Conservation (phyloP, 805 yeast species). For the Saccharomycopsis schoenii region DNA sequence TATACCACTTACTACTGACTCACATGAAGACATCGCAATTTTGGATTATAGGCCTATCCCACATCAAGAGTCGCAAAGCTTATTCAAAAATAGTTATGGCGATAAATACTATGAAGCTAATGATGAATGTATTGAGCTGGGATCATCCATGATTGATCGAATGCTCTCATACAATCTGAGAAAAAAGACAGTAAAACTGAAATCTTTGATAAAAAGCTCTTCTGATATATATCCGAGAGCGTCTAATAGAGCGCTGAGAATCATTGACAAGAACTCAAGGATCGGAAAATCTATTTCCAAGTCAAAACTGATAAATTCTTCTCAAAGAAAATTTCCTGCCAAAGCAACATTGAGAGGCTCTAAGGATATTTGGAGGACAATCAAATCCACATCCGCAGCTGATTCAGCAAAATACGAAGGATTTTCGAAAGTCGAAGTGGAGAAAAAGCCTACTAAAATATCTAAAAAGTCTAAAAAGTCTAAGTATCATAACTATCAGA, state of each 20-base stretch:
- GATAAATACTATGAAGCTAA: not conserved
- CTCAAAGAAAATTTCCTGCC: not conserved
- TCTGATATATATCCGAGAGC: too few relatives aligned
- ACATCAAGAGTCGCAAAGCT: not conserved
- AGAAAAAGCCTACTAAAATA: not conserved
- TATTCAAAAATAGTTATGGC: not conserved
- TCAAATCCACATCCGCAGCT: not conserved
- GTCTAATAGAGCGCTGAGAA: not conserved
- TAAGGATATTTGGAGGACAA: not conserved
- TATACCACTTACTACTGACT: not conserved
- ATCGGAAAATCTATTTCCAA: too few relatives aligned
- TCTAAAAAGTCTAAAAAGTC: not conserved
- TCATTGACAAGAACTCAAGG: not conserved
- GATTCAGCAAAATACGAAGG: not conserved
- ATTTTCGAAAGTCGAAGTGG: not conserved
- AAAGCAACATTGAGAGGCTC: not conserved
- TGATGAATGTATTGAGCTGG: slow-evolving; percentile 3
- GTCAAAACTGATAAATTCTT: not conserved
- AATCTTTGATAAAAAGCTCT: not conserved
- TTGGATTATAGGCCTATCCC: not conserved
- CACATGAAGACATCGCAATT: not conserved
- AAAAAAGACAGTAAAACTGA: not conserved
- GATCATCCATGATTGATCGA: slow-evolving; percentile 4
- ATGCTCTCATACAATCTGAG: not conserved
- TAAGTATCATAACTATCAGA: not conserved